phyloP scores from a whole-genome alignment of 805 yeast genomes.

The Jamesozyma rosinii region DNA sequence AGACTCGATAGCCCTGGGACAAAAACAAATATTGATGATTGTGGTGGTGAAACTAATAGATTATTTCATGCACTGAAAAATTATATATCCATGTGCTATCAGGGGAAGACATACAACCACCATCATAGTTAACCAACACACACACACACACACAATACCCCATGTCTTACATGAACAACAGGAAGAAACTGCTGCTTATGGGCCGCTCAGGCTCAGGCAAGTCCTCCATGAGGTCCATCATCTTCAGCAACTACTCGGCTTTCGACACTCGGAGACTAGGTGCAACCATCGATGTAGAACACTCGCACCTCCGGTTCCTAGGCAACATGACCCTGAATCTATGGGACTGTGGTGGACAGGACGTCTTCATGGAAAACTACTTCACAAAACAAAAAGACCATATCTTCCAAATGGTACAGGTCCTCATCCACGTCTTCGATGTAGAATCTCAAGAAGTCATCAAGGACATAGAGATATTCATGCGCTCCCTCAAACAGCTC shows the following conservation, averaged over 20 bases:
- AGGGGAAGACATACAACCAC: too few species aligned
- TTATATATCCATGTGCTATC: too few species aligned
- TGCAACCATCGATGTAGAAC: constrained; percentile 98
- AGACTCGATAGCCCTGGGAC: too few species aligned
- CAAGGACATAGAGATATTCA: constrained; percentile 87
- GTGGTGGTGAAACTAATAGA: too few species aligned
- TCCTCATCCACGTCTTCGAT: constrained; percentile 89
- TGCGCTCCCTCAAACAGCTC: constrained; percentile 70
- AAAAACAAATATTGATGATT: too few species aligned
- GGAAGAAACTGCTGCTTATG: constrained; percentile 59
- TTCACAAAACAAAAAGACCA: constrained; percentile 82
- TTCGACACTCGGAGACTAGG: constrained; percentile 92
- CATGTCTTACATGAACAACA: constrained; percentile 23
- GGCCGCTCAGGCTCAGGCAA: constrained; percentile 97
- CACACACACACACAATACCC: too few species aligned
- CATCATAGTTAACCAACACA: too few species aligned
- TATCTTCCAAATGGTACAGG: constrained; percentile 91
- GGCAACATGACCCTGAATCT: constrained; percentile 92
- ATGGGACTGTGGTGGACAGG: constrained; percentile 99
- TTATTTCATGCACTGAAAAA: too few species aligned
- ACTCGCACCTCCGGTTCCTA: constrained; percentile 81
- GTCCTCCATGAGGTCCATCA: constrained; percentile 93
- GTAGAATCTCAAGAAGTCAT: constrained; percentile 87
- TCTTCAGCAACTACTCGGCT: constrained; percentile 91
- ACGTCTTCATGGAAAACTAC: constrained; percentile 91